Evolutionary conservation across 164 flowering plant species (phyloP).

Genomic region (Chloranthus sessilifolius): DNA sequence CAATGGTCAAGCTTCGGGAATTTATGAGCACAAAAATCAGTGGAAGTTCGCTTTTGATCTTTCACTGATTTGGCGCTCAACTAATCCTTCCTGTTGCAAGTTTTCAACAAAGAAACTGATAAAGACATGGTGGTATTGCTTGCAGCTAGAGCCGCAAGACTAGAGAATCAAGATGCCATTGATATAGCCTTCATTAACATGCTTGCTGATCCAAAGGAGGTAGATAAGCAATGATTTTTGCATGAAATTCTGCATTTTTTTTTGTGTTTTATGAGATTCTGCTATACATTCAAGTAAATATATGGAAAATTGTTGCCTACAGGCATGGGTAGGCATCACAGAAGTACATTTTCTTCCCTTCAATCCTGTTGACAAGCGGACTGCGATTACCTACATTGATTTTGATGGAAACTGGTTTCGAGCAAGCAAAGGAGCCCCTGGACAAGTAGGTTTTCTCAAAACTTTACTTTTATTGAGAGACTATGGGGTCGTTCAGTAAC

Average conservation of each 20-base stretch:
- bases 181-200: slow-evolving; percentile 73
- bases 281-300: no score
- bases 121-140: slow-evolving; percentile 59
- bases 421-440: slow-evolving; percentile 96
- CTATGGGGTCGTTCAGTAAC: no score
- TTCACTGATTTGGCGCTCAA: no score
- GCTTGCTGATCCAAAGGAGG: slow-evolving; percentile 96
- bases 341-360: slow-evolving; percentile 89
- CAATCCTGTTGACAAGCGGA: slow-evolving; percentile 87
- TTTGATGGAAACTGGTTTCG: slow-evolving; percentile 72
- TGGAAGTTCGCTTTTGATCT: no score
- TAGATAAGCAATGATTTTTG: slow-evolving; percentile 14
- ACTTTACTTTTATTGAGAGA: no score
- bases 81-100: slow-evolving; percentile 37
- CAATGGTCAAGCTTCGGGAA: no score
- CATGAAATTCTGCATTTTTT: slow-evolving; percentile 3
- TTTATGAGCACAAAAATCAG: no score
- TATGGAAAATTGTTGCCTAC: slow-evolving; percentile 2
- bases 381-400: slow-evolving; percentile 81
- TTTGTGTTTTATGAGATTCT: no score
- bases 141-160: slow-evolving; percentile 81
- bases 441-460: slow-evolving; percentile 50
- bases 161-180: slow-evolving; percentile 92
- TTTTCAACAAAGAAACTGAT: slow-evolving; percentile 58
- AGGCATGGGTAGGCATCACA: slow-evolving; percentile 75